Percentiles rank a stretch among this genome's conserved stretches.
phyloP scores from a whole-genome alignment of 208 protist genomes.

The Trypanosoma avium region DNA sequence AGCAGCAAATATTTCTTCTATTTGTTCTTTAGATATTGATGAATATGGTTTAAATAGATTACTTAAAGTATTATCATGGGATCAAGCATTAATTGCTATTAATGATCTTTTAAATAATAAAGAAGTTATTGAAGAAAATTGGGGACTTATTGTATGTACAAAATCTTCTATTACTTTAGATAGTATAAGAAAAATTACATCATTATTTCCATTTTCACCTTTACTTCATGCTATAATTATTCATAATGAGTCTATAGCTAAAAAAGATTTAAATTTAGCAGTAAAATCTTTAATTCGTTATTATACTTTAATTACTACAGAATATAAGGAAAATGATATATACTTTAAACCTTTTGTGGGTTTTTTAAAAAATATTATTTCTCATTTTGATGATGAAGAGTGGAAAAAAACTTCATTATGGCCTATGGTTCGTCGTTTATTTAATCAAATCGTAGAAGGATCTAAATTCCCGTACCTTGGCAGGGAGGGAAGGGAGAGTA shows the following conservation, averaged over 20 bases:
- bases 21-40: constrained; percentile 60
- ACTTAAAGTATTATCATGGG: constrained; percentile 44
- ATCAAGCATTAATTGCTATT: constrained; percentile 29
- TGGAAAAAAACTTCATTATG: constrained; percentile 18
- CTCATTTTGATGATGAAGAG: constrained; percentile 19
- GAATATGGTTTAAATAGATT: constrained; percentile 68
- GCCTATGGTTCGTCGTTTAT: constrained; percentile 19
- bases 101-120: constrained; percentile 5
- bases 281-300: constrained; percentile 21
- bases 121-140: constrained; percentile 51
- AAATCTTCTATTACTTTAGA: constrained; percentile 21
- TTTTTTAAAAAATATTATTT: constrained; percentile 18
- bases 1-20: constrained; percentile 26
- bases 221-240: constrained; percentile 12
- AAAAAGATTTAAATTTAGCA: constrained; percentile 11
- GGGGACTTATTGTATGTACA: constrained; percentile 27
- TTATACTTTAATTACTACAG: constrained; percentile 11
- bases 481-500: constrained; percentile 19
- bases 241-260: constrained; percentile 1
- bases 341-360: constrained; percentile 19
- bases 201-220: constrained; percentile 6
- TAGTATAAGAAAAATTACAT: neutral
- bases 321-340: constrained; percentile 1
- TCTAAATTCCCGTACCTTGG: constrained; percentile 19
- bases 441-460: constrained; percentile 30